Percentiles rank a stretch among this genome's conserved stretches.
These are phyloP conservation scores for Remersonia thermophila DNA, from an alignment of 2,329 filamentous ascomycete species.

Conservation along the genomic window DNA sequence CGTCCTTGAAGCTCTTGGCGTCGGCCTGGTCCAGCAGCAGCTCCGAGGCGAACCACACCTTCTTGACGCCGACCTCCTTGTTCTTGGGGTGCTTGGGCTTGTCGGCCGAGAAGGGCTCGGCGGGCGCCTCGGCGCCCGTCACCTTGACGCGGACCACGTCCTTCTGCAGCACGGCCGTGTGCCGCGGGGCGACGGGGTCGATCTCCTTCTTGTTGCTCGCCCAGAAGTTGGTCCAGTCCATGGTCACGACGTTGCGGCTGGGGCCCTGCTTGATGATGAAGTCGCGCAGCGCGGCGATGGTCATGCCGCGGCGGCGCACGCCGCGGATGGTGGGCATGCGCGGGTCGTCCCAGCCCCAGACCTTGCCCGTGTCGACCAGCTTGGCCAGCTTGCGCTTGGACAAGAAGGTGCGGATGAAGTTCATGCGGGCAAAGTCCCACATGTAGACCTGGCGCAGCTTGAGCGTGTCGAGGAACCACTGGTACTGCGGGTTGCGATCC, in stretches of 20 bases:
- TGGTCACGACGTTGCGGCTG: constrained; percentile 69
- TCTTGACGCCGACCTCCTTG: constrained; percentile 69
- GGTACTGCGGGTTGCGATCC: constrained; percentile 75
- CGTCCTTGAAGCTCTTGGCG: constrained; percentile 64
- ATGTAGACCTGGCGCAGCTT: constrained; percentile 66
- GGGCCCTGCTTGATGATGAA: constrained; percentile 80
- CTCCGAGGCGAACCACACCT: constrained; percentile 63
- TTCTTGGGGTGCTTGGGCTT: constrained; percentile 89
- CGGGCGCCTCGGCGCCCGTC: constrained; percentile 54
- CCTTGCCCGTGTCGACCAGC: constrained; percentile 62
- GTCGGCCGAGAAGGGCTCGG: constrained; percentile 52
- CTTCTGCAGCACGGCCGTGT: constrained; percentile 60
- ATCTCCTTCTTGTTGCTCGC: constrained; percentile 70
- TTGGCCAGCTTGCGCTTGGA: constrained; percentile 81
- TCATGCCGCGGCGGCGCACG: constrained; percentile 66
- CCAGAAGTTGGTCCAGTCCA: constrained; percentile 72
- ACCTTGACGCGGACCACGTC: constrained; percentile 60
- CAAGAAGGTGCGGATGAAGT: constrained; percentile 71
- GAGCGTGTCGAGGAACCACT: constrained; percentile 70
- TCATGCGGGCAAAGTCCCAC: constrained; percentile 75
- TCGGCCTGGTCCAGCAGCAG: constrained; percentile 81
- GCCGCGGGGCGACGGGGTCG: constrained; percentile 61
- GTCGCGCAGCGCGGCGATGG: constrained; percentile 64
- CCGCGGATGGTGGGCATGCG: constrained; percentile 77
- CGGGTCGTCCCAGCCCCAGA: constrained; percentile 79